Evolutionary conservation across 192 early-diverging fungal species (phyloP), one percentile per base, ranked within the genome.

Genomic region (Coemansia sp.): DNA sequence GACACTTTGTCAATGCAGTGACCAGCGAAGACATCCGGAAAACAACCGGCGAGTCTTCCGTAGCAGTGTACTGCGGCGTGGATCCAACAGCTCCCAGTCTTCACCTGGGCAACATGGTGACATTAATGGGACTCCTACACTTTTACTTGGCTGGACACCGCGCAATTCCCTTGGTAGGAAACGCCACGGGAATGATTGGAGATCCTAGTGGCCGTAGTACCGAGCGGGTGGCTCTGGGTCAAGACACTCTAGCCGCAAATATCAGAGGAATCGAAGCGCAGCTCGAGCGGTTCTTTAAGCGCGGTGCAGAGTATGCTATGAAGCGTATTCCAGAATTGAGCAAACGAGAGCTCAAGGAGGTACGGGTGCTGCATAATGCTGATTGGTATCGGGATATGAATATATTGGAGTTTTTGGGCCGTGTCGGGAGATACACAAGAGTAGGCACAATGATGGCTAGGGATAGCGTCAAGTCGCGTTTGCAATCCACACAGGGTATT

Each of bases 81-180:
- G 95, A 98, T 59, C 95, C 95, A 9, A 98, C 92, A 0, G 95
- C 95, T 17, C 63, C 62, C n/a, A 88, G 85, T 54, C 68, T 95
- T 19, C 95, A 98, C 53, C 69, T 94, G 11, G 95, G 95, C 17
- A 98, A 95, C 58, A 78, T 98, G 51, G 76, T 94, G 4, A 80
- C 87, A 13, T 67, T 95, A 22, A 87, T 93, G 64, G 85, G 85
- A 9, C 69, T 94, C 30, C 74, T 95, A 17, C 91, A 94, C 67
- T 95, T 95, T 50, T 83, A 89, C 33, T 67, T 87, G 32, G 78
- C 66, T 18, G 93, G 91, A 0, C 94, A 97, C 65, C 77, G 81
- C 50, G 79, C 84, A 30, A 85, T 93, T 26, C 86, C 87, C 23
- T 77, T 97, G 63, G 89, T 96, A 0, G 93, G 93, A 14, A 91